Evolutionary conservation across 495 filamentous ascomycete genomes (phyloP).

Genomic region (Hyaloscypha finlandica): DNA sequence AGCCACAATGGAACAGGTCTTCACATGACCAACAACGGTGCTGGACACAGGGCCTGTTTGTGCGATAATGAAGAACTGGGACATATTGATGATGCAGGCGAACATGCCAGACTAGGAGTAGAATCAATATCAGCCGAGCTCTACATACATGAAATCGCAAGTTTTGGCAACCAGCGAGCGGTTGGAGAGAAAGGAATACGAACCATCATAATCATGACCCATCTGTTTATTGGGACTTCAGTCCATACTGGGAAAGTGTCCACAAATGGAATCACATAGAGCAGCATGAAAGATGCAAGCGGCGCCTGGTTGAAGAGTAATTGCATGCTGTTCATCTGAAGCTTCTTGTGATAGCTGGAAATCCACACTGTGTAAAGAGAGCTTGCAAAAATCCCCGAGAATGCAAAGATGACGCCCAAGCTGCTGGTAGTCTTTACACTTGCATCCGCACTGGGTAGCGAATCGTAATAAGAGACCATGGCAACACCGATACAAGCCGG

Average conservation of each 20-base stretch:
- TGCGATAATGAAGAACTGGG: conserved; percentile 75
- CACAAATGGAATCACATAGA: conserved; percentile 65
- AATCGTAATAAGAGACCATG: conserved; percentile 72
- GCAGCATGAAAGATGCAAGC: conserved; percentile 60
- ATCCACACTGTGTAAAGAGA: conserved; percentile 73
- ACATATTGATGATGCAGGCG: conserved; percentile 70
- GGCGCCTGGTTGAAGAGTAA: conserved; percentile 73
- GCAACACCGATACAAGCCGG: conserved; percentile 70
- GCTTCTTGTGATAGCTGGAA: conserved; percentile 64
- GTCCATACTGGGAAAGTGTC: conserved; percentile 61
- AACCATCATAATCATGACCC: conserved; percentile 57
- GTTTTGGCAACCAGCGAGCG: not conserved
- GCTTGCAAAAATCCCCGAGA: conserved; percentile 63
- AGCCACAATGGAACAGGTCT: conserved; percentile 60
- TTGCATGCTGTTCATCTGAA: conserved; percentile 70
- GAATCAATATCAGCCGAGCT: conserved; percentile 23
- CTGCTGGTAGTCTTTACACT: conserved; percentile 52
- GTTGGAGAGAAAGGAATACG: conserved; percentile 22
- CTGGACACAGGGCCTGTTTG: conserved; percentile 69
- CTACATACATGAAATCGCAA: conserved; percentile 8
- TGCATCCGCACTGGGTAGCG: conserved; percentile 49
- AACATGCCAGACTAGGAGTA: conserved; percentile 52
- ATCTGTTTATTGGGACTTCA: conserved; percentile 49
- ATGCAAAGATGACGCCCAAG: conserved; percentile 63
- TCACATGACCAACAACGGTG: conserved; percentile 70